These are phyloP conservation scores for Argentina anserina DNA, from an alignment of 306 rosid species.

Conservation along the genomic window DNA sequence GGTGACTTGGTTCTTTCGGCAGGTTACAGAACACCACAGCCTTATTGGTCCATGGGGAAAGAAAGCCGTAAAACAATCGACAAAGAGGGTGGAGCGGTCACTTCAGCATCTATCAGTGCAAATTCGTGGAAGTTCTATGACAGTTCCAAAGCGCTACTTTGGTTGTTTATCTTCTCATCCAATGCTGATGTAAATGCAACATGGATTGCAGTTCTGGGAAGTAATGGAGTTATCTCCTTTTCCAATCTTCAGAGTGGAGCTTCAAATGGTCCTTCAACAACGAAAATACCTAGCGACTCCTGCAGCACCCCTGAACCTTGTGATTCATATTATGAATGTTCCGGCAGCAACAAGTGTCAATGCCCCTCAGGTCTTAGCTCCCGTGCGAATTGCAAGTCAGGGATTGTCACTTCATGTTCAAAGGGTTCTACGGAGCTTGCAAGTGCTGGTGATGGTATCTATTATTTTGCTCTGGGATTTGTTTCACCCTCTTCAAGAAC, in stretches of 20 bases:
- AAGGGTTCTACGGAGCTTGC: conserved; percentile 31
- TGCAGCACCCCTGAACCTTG: conserved; percentile 79
- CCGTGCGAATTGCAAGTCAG: conserved; percentile 49
- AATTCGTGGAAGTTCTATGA: conserved; percentile 88
- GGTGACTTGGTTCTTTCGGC: conserved; percentile 65
- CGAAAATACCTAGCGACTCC: conserved; percentile 48
- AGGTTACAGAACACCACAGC: conserved; percentile 59
- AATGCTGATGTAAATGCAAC: conserved; percentile 38
- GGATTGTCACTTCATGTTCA: conserved; percentile 56
- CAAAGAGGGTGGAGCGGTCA: conserved; percentile 40
- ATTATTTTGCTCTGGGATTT: conserved; percentile 64
- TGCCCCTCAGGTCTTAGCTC: conserved; percentile 75
- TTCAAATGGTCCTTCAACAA: conserved; percentile 33
- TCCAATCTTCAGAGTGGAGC: conserved; percentile 38
- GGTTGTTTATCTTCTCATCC: conserved; percentile 59
- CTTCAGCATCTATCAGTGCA: conserved; percentile 44
- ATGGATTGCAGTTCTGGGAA: conserved; percentile 74
- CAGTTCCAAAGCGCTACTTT: conserved; percentile 43
- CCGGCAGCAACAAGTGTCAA: conserved; percentile 41
- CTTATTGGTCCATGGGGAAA: conserved; percentile 76
- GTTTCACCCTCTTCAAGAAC: conserved; percentile 55
- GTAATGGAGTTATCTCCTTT: conserved; percentile 69
- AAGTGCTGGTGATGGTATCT: conserved; percentile 48
- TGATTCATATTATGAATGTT: conserved; percentile 58
- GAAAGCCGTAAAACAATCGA: conserved; percentile 56